These are phyloP conservation scores for Umbelopsis vinacea DNA, from an alignment of 192 early-diverging fungal species.

Conservation along the genomic window DNA sequence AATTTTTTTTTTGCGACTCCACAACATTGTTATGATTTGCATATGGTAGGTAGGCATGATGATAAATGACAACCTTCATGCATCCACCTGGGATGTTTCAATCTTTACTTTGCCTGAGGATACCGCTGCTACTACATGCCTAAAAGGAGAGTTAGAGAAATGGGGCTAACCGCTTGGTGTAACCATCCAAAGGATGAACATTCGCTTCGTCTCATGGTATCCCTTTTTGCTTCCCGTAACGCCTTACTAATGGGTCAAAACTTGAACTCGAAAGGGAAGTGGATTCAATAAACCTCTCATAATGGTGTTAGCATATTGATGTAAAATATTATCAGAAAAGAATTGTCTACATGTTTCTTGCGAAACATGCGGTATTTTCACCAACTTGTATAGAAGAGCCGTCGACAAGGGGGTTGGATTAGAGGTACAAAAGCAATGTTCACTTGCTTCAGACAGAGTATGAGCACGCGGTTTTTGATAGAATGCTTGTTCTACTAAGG, in stretches of 20 bases:
- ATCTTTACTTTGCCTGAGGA: too few relatives aligned
- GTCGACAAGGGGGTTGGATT: neutral
- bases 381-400: neutral
- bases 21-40: neutral
- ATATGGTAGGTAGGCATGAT: neutral
- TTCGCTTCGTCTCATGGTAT: neutral
- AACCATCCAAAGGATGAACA: neutral
- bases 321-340: neutral
- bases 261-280: neutral
- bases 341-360: neutral
- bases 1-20: slow-evolving; percentile 7
- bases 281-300: too few relatives aligned
- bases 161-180: slow-evolving; percentile 14
- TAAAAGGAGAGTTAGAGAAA: too few relatives aligned
- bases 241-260: neutral
- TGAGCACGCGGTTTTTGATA: neutral
- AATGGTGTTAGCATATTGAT: neutral
- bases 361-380: too few relatives aligned
- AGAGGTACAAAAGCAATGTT: neutral
- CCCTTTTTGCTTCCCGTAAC: neutral
- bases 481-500: neutral
- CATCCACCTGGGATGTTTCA: neutral
- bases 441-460: neutral
- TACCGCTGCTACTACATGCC: too few relatives aligned
- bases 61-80: neutral